These are phyloP conservation scores for Blastomyces percursus DNA, from an alignment of 2,329 filamentous ascomycete genomes.

Conservation along the genomic window DNA sequence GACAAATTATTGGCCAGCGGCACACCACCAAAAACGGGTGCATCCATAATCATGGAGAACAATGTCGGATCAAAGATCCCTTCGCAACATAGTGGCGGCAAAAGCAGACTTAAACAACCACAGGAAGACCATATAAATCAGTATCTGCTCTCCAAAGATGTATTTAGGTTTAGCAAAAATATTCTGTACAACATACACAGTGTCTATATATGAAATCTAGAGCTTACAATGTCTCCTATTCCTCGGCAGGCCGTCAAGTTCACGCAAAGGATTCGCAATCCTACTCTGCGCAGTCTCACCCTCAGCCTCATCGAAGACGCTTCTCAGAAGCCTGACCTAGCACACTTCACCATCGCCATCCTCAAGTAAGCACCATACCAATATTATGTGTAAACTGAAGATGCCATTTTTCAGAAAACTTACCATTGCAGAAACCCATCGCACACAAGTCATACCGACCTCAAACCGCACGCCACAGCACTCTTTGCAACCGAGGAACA, in stretches of 20 bases:
- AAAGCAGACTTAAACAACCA: not conserved
- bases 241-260: not conserved
- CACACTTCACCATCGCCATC: not conserved
- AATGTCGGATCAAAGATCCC: not conserved
- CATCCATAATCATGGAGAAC: not conserved
- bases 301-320: not conserved
- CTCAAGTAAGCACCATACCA: not conserved
- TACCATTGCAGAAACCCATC: not conserved
- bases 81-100: not conserved
- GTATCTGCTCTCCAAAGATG: not conserved
- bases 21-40: not conserved
- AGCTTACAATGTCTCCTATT: conserved; percentile 1
- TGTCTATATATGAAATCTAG: not conserved
- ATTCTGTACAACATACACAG: not conserved
- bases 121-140: not conserved
- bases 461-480: not conserved
- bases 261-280: not conserved
- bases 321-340: not conserved
- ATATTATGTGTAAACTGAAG: not conserved
- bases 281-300: not conserved
- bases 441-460: not conserved
- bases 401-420: not conserved
- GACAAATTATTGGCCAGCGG: not conserved
- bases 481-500: not conserved
- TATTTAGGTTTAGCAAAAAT: not conserved